Conservation (phyloP, 2,329 filamentous ascomycete genomes). For the Venturia asperata region DNA sequence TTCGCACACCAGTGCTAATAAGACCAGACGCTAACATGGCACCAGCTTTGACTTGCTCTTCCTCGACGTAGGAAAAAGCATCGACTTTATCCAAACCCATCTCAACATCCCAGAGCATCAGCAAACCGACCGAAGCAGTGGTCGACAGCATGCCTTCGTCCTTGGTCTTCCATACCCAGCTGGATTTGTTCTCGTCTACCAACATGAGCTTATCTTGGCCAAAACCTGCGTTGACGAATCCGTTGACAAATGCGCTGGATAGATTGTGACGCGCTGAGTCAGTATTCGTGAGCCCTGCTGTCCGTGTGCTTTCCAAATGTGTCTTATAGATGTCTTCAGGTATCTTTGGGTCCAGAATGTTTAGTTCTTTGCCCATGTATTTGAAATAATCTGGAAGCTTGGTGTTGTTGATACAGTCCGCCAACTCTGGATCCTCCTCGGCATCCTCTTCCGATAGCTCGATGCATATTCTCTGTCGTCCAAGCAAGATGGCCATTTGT, state of each 20-base stretch:
- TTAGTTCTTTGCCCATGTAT: constrained; percentile 86
- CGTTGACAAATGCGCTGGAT: constrained; percentile 92
- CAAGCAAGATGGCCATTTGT: constrained; percentile 89
- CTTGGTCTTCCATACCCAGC: constrained; percentile 99
- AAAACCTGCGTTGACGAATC: constrained; percentile 92
- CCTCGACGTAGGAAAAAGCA: constrained; percentile 78
- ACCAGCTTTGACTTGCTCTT: constrained; percentile 82
- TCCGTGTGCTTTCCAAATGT: constrained; percentile 90
- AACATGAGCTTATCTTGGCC: constrained; percentile 98
- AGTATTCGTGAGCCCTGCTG: constrained; percentile 85
- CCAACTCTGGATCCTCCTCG: constrained; percentile 65
- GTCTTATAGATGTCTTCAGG: constrained; percentile 99
- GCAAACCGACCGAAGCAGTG: constrained; percentile 83
- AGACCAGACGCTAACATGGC: constrained; percentile 91
- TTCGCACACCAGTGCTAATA: constrained; percentile 83
- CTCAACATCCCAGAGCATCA: constrained; percentile 91
- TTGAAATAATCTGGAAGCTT: constrained; percentile 90
- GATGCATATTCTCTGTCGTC: constrained; percentile 81
- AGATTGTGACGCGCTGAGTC: constrained; percentile 95
- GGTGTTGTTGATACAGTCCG: constrained; percentile 80
- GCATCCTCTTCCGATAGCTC: constrained; percentile 56
- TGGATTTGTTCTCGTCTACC: constrained; percentile 70
- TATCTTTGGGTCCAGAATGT: constrained; percentile 92
- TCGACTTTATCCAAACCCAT: constrained; percentile 89
- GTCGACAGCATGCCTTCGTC: constrained; percentile 97